Percentiles rank a stretch among this genome's conserved stretches.
These are phyloP conservation scores for Hypoxylon subgilvum DNA, from an alignment of 495 filamentous ascomycete genomes.

Conservation along the genomic window DNA sequence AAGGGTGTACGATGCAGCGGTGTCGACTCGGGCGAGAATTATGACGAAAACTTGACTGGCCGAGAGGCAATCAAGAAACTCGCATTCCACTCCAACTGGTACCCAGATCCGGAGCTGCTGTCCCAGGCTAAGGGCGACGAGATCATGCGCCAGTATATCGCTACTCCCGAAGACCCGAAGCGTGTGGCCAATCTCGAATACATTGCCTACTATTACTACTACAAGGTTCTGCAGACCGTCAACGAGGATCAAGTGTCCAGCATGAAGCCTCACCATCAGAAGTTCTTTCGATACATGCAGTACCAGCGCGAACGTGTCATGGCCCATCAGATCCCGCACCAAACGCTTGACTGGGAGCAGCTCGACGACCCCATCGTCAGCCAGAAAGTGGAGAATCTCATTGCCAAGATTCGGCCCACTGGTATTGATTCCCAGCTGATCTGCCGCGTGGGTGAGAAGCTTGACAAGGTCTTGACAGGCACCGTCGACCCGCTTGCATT, in stretches of 20 bases:
- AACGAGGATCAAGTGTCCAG: neutral
- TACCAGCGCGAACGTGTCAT: slow-evolving; percentile 1
- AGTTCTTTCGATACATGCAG: slow-evolving; percentile 4
- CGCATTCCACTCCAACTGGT: neutral
- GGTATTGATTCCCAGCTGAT: slow-evolving; percentile 42
- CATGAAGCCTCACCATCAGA: neutral
- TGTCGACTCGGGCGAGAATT: neutral
- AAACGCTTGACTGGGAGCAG: neutral
- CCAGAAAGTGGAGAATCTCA: slow-evolving; percentile 2
- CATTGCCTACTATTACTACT: slow-evolving; percentile 1
- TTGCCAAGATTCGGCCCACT: neutral
- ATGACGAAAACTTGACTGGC: neutral
- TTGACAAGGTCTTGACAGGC: slow-evolving; percentile 28
- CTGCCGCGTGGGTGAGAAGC: slow-evolving; percentile 33
- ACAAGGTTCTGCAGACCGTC: neutral
- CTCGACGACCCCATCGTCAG: neutral
- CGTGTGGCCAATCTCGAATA: neutral
- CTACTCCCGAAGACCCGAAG: neutral
- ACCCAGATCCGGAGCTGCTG: slow-evolving; percentile 1
- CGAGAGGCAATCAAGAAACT: neutral
- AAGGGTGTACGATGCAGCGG: neutral
- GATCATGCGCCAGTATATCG: neutral
- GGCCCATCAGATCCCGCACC: neutral
- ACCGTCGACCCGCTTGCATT: slow-evolving; percentile 36
- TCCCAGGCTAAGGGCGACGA: neutral